phyloP scores from a whole-genome alignment of 768 basidiomycete species.

The Leucogyrophana mollusca region DNA sequence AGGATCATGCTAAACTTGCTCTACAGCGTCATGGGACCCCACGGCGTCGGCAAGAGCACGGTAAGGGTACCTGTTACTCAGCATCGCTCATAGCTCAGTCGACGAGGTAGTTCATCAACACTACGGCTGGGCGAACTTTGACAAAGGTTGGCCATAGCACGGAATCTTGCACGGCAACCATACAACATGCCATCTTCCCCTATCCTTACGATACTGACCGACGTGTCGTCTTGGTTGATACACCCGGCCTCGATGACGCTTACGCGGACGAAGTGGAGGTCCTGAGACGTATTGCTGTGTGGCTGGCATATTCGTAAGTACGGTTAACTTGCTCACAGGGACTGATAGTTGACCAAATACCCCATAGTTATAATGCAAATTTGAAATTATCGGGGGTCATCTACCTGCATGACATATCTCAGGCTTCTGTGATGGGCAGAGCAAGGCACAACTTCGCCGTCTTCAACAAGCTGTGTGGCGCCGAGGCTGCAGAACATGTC shows the following conservation, averaged over 20 bases:
- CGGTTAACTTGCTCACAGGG: too few species aligned
- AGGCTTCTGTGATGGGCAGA: conserved; percentile 28
- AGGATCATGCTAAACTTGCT: too few species aligned
- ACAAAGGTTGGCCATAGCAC: conserved; percentile 16
- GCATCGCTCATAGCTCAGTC: neutral
- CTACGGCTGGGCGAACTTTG: conserved; percentile 5
- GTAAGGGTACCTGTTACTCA: conserved; percentile 10
- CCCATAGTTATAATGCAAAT: conserved; percentile 19
- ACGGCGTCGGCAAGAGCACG: conserved; percentile 28
- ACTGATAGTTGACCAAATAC: too few species aligned
- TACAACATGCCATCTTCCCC: conserved; percentile 13
- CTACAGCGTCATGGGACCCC: conserved; percentile 27
- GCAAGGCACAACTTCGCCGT: conserved; percentile 26
- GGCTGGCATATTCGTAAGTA: conserved; percentile 25
- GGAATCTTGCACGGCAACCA: conserved; percentile 18
- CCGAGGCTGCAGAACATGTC: conserved; percentile 26
- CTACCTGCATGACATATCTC: conserved; percentile 34
- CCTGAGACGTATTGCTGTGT: conserved; percentile 21
- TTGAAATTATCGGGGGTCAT: conserved; percentile 29
- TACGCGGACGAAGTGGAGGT: conserved; percentile 19
- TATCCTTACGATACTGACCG: conserved; percentile 16
- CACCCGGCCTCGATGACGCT: conserved; percentile 26
- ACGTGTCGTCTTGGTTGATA: conserved; percentile 16
- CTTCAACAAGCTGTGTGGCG: conserved; percentile 23
- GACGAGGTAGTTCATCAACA: conserved; percentile 23